Evolutionary conservation across 2,329 filamentous ascomycete genomes (phyloP).

Genomic region (Ophiocordyceps unilateralis): DNA sequence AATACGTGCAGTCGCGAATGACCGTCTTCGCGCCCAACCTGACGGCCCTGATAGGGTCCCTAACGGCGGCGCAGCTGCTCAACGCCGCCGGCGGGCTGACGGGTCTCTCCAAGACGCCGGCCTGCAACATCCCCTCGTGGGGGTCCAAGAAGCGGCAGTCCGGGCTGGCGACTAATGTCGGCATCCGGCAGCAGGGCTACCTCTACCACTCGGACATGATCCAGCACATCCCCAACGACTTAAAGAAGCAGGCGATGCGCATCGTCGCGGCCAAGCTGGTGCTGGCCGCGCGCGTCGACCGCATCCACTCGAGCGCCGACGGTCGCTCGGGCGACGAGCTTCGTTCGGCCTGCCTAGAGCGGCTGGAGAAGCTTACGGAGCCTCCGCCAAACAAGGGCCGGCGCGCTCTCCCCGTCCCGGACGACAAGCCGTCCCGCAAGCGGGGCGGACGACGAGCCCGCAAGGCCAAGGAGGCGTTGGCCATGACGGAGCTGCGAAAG

Average conservation of each 20-base stretch:
- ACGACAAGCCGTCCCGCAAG: constrained; percentile 88
- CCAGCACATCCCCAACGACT: constrained; percentile 63
- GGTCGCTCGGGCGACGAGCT: constrained; percentile 72
- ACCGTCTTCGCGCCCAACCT: constrained; percentile 89
- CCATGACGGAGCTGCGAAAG: constrained; percentile 92
- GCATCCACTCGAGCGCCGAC: constrained; percentile 64
- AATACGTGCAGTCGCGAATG: constrained; percentile 96
- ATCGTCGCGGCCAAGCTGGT: constrained; percentile 89
- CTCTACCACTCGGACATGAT: constrained; percentile 87
- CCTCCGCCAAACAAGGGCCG: constrained; percentile 78
- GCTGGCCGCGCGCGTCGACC: constrained; percentile 81
- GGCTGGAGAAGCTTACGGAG: constrained; percentile 83
- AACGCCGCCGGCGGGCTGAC: constrained; percentile 83
- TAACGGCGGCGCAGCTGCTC: constrained; percentile 90
- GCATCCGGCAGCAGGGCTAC: constrained; percentile 80
- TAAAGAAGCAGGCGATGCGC: constrained; percentile 86
- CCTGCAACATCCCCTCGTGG: constrained; percentile 81
- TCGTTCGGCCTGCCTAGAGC: constrained; percentile 64
- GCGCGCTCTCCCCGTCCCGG: constrained; percentile 75
- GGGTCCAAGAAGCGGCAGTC: constrained; percentile 76
- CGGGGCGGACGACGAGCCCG: constrained; percentile 77
- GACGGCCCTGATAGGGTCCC: constrained; percentile 74
- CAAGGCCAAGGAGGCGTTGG: constrained; percentile 90
- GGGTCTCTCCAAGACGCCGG: constrained; percentile 77
- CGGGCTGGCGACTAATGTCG: constrained; percentile 83